phyloP scores from a whole-genome alignment of 805 yeast genomes.

The Schizosaccharomyces octosporus region DNA sequence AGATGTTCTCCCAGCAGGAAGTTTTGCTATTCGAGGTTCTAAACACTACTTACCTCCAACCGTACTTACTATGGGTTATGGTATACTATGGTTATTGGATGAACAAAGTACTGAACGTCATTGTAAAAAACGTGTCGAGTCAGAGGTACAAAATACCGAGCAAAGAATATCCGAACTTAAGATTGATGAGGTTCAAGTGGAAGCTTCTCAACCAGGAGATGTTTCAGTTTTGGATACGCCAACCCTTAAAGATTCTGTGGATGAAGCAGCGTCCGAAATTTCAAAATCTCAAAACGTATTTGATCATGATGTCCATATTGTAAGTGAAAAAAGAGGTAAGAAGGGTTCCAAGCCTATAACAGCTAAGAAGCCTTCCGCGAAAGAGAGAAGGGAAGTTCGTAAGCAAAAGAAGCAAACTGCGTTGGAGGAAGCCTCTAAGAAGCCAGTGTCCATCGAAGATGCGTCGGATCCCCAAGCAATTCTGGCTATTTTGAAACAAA shows the following conservation, averaged over 20 bases:
- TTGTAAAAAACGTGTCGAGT: not conserved
- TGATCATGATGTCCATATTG: not conserved
- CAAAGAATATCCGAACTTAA: not conserved
- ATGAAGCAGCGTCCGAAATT: not conserved
- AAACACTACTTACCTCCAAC: constrained; percentile 41
- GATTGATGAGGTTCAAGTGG: constrained; percentile 4
- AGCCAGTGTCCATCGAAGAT: not conserved
- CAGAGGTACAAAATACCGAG: not conserved
- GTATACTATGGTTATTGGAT: constrained; percentile 47
- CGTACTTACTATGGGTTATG: constrained; percentile 79
- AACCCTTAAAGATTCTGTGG: no score
- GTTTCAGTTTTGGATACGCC: not conserved
- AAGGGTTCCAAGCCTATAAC: not conserved
- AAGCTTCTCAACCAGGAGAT: not conserved
- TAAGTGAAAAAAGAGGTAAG: not conserved
- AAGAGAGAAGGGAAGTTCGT: not conserved
- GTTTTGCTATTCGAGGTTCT: constrained; percentile 29
- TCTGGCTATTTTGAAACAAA: not conserved
- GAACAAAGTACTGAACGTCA: constrained; percentile 18
- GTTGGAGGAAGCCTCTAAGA: not conserved
- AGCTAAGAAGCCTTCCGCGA: not conserved
- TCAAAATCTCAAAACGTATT: not conserved
- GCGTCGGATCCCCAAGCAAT: not conserved
- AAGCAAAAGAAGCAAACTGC: not conserved
- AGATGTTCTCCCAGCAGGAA: constrained; percentile 40